Conservation (phyloP, 805 yeast genomes). For the Saccharomyces mikatae region DNA sequence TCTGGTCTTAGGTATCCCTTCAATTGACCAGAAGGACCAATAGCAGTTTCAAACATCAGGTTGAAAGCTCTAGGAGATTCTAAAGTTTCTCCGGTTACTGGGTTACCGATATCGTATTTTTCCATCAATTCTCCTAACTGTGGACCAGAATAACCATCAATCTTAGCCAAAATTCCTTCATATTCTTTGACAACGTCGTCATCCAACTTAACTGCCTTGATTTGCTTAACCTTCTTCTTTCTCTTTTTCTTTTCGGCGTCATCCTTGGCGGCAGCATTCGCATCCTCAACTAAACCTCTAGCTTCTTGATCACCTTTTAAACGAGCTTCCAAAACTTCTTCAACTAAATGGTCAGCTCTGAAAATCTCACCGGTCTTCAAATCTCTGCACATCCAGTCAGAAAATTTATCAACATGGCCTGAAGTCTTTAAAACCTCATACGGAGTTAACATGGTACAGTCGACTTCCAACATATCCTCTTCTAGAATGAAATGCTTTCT, state of each 20-base stretch:
- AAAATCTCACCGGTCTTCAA: slow-evolving; percentile 93
- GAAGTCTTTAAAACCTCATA: slow-evolving; percentile 96
- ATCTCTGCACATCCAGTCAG: slow-evolving; percentile 99
- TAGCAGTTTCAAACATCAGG: slow-evolving; percentile 97
- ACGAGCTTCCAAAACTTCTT: slow-evolving; percentile 93
- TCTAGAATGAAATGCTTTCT: slow-evolving; percentile 95
- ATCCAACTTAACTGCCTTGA: slow-evolving; percentile 77
- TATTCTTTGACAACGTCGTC: slow-evolving; percentile 74
- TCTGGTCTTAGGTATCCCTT: slow-evolving; percentile 97
- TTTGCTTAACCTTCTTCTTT: slow-evolving; percentile 93
- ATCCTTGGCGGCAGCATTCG: slow-evolving; percentile 51
- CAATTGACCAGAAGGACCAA: slow-evolving; percentile 95
- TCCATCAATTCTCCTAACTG: slow-evolving; percentile 83
- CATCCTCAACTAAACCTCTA: slow-evolving; percentile 60
- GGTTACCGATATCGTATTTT: slow-evolving; percentile 80
- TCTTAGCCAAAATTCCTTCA: slow-evolving; percentile 80
- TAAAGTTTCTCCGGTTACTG: slow-evolving; percentile 76
- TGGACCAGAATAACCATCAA: slow-evolving; percentile 91
- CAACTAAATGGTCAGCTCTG: slow-evolving; percentile 96
- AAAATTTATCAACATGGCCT: slow-evolving; percentile 97
- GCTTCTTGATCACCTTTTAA: slow-evolving; percentile 96
- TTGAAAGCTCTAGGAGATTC: slow-evolving; percentile 93
- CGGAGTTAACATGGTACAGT: slow-evolving; percentile 96
- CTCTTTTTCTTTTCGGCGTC: slow-evolving; percentile 84
- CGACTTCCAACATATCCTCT: slow-evolving; percentile 98